Evolutionary conservation across 2,329 filamentous ascomycete genomes (phyloP), one percentile per base, ranked within the genome.

Genomic region (Aspergillus fischeri): DNA sequence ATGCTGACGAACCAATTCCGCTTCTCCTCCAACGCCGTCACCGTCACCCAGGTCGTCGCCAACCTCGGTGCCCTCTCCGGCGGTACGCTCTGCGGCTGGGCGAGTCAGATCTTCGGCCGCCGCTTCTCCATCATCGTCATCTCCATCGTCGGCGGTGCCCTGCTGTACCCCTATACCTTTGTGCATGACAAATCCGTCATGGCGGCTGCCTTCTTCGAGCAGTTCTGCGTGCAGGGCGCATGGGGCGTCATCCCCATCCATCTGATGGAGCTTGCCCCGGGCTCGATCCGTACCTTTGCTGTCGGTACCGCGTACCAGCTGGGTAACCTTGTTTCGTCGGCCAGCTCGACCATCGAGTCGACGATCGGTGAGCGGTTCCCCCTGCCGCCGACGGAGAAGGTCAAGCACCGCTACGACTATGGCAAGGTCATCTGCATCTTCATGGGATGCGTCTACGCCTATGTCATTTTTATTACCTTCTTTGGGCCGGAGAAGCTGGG

Each of bases 371-470:
- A 92, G 73, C 77, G 79, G 1, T 94, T 91, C 71, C 90, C 90
- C 0, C 80, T 95, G 3, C 79, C 86, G 0, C 77, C 83, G 0
- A 82, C 81, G 1, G 71, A 80, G 20, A 70, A 74, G 1, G 80
- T 77, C 0, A 71, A 75, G 32, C 72, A 75, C 49, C 78, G 88
- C 3, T 91, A 88, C 71, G 77, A 90, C 58, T 95, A 95, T 64
- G 91, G 90, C 42, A 87, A 87, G 65, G 91, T 95, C 9, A 93
- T 96, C 62, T 91, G 87, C 69, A 94, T 95, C 68, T 96, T 96
- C 75, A 92, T 96, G 89, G 92, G 82, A 1, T 91, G 88, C 64
- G 91, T 95, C 1, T 96, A 79, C 65, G 82, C 76, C 1, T 87
- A 86, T 68, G 76, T 81, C 4, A 84, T 87, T 58, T 8, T 86